phyloP scores from a whole-genome alignment of 306 rosid species.

The Oemleria cerasiformis region DNA sequence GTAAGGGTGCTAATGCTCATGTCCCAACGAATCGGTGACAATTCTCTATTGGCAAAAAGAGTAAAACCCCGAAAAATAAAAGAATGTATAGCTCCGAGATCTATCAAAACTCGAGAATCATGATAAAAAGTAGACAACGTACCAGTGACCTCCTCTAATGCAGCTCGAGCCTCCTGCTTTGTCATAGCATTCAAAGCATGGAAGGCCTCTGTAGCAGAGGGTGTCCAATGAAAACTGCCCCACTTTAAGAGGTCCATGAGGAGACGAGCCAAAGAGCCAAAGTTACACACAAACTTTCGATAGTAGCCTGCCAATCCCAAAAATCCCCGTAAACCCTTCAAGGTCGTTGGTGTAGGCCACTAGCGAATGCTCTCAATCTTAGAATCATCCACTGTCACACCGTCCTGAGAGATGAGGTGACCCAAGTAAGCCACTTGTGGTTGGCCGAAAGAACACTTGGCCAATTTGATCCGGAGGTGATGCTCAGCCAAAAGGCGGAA shows the following conservation, averaged over 20 bases:
- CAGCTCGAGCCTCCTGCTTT: too few relatives aligned
- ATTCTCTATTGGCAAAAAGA: too few relatives aligned
- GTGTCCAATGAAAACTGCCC: not conserved
- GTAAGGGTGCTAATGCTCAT: too few relatives aligned
- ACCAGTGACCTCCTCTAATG: too few relatives aligned
- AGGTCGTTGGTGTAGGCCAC: not conserved
- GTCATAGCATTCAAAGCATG: too few relatives aligned
- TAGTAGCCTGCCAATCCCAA: not conserved
- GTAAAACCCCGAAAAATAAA: too few relatives aligned
- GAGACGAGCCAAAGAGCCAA: too few relatives aligned
- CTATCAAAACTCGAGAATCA: too few relatives aligned
- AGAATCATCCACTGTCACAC: not conserved
- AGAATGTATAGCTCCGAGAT: too few relatives aligned
- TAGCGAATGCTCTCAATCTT: not conserved
- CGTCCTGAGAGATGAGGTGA: not conserved
- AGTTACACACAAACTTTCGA: not conserved
- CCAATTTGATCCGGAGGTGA: not conserved
- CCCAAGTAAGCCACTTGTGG: not conserved
- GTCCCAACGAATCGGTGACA: too few relatives aligned
- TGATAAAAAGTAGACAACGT: too few relatives aligned
- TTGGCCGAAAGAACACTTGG: not conserved
- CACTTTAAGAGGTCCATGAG: not conserved
- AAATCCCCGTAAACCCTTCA: not conserved
- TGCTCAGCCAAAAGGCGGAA: not conserved
- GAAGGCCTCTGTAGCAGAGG: accelerated